Conservation (phyloP, 805 yeast genomes). For the Saturnispora quitensis region DNA sequence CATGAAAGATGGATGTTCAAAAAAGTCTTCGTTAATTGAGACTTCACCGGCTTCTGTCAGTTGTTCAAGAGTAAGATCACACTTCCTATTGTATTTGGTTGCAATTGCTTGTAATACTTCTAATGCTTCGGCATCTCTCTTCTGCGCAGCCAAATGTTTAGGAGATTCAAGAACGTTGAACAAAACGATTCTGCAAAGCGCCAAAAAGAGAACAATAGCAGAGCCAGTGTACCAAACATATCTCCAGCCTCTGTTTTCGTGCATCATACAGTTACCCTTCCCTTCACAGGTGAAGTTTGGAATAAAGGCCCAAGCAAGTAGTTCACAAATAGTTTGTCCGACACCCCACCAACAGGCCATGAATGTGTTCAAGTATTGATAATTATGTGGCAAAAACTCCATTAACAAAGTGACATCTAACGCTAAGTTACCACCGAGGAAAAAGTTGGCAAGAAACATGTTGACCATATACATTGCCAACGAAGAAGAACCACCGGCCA, state of each 20-base stretch:
- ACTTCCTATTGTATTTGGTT: conserved; percentile 32
- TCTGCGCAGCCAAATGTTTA: conserved; percentile 39
- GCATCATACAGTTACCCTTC: conserved; percentile 35
- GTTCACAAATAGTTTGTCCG: conserved; percentile 46
- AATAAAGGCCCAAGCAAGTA: conserved; percentile 48
- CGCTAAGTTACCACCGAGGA: conserved; percentile 51
- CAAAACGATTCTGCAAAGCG: conserved; percentile 38
- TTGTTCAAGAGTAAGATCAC: conserved; percentile 38
- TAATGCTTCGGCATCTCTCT: conserved; percentile 43
- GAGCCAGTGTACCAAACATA: conserved; percentile 47
- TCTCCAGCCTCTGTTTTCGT: conserved; percentile 52
- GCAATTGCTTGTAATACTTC: conserved; percentile 37
- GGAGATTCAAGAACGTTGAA: conserved; percentile 46
- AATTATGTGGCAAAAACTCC: conserved; percentile 42
- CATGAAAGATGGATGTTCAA: conserved; percentile 15
- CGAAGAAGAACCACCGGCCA: conserved; percentile 43
- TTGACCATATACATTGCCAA: conserved; percentile 44
- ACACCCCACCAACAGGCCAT: conserved; percentile 57
- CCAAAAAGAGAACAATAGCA: conserved; percentile 41
- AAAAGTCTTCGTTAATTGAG: conserved; percentile 15
- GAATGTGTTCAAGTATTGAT: conserved; percentile 43
- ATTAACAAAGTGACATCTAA: conserved; percentile 45
- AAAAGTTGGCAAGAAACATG: conserved; percentile 35
- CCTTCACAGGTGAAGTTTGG: conserved; percentile 40
- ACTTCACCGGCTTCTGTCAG: conserved; percentile 37